Percentiles rank a stretch among this genome's conserved stretches.
Conservation (phyloP, 1,139 yeast species). For the Magnusiomyces sp. region DNA sequence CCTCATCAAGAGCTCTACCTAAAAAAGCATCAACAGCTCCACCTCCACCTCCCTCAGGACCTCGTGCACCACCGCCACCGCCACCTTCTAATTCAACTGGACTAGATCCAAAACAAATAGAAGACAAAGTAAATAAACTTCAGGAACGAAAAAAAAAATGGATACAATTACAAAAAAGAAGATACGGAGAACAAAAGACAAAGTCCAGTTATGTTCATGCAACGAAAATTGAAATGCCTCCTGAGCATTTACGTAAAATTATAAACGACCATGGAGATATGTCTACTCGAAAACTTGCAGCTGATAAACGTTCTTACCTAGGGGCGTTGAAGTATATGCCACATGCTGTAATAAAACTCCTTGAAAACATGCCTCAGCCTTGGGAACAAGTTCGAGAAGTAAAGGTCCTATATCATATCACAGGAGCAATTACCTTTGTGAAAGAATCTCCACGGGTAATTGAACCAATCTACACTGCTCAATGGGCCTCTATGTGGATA, state of each 20-base stretch:
- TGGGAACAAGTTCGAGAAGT: conserved; percentile 91
- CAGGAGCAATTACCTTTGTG: conserved; percentile 95
- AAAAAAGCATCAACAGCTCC: conserved; percentile 11
- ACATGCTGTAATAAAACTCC: conserved; percentile 78
- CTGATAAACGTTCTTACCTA: conserved; percentile 78
- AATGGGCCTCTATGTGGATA: conserved; percentile 92
- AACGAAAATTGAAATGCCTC: conserved; percentile 80
- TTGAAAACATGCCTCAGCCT: conserved; percentile 98
- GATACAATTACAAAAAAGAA: conserved; percentile 55
- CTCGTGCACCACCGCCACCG: conserved; percentile 15
- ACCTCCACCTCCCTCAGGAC: conserved; percentile 18
- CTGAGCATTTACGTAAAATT: conserved; percentile 83
- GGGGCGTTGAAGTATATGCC: conserved; percentile 95
- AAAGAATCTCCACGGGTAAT: conserved; percentile 87
- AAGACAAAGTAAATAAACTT: conserved; percentile 17
- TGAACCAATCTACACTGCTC: conserved; percentile 86
- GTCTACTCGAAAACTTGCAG: conserved; percentile 70
- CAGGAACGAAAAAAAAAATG: conserved; percentile 49
- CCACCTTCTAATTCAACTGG: conserved; percentile 16
- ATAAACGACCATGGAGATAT: conserved; percentile 81
- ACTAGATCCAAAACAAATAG: conserved; percentile 6
- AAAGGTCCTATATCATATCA: conserved; percentile 74
- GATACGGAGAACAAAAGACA: conserved; percentile 36
- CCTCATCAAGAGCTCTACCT: too few relatives aligned
- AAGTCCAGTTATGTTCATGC: conserved; percentile 43